Base-by-base conservation (phyloP, 163 green algal genomes). In the Smithsoniella earleae region DNA sequence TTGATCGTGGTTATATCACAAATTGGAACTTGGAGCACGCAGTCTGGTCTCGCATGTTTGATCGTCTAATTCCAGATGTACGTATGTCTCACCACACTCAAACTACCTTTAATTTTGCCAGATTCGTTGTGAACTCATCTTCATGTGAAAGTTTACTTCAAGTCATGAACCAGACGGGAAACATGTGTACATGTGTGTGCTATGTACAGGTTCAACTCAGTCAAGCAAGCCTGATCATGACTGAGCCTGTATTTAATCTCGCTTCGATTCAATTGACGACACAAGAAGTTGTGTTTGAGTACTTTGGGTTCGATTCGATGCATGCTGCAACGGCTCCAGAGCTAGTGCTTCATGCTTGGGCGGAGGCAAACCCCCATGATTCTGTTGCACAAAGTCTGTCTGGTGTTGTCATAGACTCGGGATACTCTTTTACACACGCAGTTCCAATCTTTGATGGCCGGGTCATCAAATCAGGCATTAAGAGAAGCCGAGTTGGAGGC, bases 181-280 rank as follows among this genome's bases (percentile, higher is more conserved):
- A n/a, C n/a, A n/a, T n/a, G n/a, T n/a, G n/a, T n/a, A n/a, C n/a
- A 49, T 49, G 10, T 10, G 40, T 65, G 58, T 69, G 6, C n/a
- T 27, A 40, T 36, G 16, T 69, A 45, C 38, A 63, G 40, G 43
- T 43, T 33, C 38, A 43, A 46, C 43, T 52, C 5, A 63, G 5
- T 36, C 25, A 46, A 34, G 63, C 34, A 73, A 77, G 85, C 13
- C 79, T 98, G 37, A 46, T 98, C 3, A 44, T 98, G 13, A 95
- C 89, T 10, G 95, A 98, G 80, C 88, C 94, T 1, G 78, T 94
- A 27, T 88, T 97, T 66, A 94, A 93, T 79, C 87, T 99, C 73
- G 82, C 84, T 10, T 78, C 82, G 25, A 79, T 95, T 8, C 82
- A 88, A 8, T 77, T 82, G 1, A 73, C 76, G 1, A 86, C 80